Evolutionary conservation across 2,329 filamentous ascomycete species (phyloP).

Genomic region (Curvularia hawaiiensis): DNA sequence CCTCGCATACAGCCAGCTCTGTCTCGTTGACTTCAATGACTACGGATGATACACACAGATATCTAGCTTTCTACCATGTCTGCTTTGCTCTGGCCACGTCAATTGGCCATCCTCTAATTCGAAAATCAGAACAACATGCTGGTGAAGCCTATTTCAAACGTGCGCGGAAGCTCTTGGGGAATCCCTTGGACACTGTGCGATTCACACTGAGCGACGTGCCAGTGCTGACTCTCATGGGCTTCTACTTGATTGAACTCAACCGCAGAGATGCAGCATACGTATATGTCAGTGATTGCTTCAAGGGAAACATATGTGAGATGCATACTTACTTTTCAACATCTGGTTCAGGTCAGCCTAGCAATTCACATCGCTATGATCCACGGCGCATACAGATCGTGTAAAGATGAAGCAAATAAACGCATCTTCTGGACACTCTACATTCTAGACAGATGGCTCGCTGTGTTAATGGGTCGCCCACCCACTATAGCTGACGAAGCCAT

Average conservation of each 20-base stretch:
- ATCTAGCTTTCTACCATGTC: conserved; percentile 34
- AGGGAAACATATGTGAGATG: not conserved
- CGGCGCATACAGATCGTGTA: conserved; percentile 27
- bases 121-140: conserved; percentile 23
- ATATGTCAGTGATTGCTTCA: conserved; percentile 22
- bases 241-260: conserved; percentile 38
- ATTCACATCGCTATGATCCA: conserved; percentile 35
- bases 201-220: conserved; percentile 33
- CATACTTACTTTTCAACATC: not conserved
- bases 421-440: conserved; percentile 34
- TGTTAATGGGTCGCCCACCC: conserved; percentile 35
- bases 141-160: conserved; percentile 35
- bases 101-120: conserved; percentile 20
- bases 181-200: conserved; percentile 32
- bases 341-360: conserved; percentile 20
- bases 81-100: conserved; percentile 33
- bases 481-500: conserved; percentile 35
- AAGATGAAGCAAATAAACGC: conserved; percentile 28
- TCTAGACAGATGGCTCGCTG: conserved; percentile 36
- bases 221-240: conserved; percentile 33
- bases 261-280: conserved; percentile 35
- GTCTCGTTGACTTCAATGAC: conserved; percentile 23
- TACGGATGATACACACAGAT: conserved; percentile 23
- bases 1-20: conserved; percentile 17
- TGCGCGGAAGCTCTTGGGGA: conserved; percentile 32